Evolutionary conservation across 768 basidiomycete species (phyloP), one percentile per base, ranked within the genome.

Genomic region (Tulasnella sp.): DNA sequence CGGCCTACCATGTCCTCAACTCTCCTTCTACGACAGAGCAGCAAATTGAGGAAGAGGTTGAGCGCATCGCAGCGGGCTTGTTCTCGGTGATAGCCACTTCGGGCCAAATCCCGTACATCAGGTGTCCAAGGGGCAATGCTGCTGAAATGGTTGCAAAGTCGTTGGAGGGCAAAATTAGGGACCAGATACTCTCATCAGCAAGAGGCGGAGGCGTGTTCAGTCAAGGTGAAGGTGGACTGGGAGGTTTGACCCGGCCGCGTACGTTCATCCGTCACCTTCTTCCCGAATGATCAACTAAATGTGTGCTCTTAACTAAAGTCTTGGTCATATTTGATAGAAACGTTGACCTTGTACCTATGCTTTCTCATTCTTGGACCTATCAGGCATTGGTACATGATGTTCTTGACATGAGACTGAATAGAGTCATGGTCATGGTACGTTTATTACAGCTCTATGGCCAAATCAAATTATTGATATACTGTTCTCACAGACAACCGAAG

Each of bases 91-190:
- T 43, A 19, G 28, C 44, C 29, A n/a, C 22, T 37, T 47, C 49
- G 90, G 90, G 86, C 1, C 83, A 88, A 58, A 83, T 93, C 19
- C 95, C 95, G 8, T 84, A 91, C 62, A 96, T 99, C 53, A 82
- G 95, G 28, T 82, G 86, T 52, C 95, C 95, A 19, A 72, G 83
- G 64, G 93, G 93, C 1, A 96, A 98, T 65, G 95, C 95, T 4
- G 95, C 92, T 16, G 95, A 99, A 66, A 95, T 96, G 92, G 81
- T 98, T n/a, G 92, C 92, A 7, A 83, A 90, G 67, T 95, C 88
- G 64, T 72, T 99, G 9, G 95, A 99, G 60, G 75, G 78, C 12
- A 89, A 88, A 66, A 82, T 98, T 58, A 72, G 93, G 44, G 93
- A 98, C 61, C 67, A 69, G 78, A 81, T 57, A 66, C 91, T 50